phyloP scores from a whole-genome alignment of 371 early-diverging fungal species.

The Apophysomyces trapeziformis region DNA sequence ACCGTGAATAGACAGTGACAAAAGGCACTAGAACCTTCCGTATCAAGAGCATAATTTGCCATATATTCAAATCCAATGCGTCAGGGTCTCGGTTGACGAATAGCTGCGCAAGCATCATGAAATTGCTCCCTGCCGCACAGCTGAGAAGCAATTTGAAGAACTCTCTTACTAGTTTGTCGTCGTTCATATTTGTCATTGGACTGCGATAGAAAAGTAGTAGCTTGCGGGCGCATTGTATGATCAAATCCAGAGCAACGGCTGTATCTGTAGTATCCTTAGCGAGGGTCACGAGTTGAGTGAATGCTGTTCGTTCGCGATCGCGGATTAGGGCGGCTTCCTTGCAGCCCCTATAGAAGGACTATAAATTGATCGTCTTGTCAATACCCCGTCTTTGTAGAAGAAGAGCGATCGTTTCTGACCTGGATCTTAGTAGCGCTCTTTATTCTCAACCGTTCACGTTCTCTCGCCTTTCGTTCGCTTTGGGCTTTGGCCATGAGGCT shows the following conservation, averaged over 20 bases:
- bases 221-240: conserved; percentile 14
- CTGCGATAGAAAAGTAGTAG: not conserved
- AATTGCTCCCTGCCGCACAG: not conserved
- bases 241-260: not conserved
- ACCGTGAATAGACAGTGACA: not conserved
- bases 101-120: not conserved
- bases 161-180: not conserved
- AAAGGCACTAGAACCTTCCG: conserved; percentile 26
- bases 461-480: conserved; percentile 75
- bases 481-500: conserved; percentile 75
- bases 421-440: conserved; percentile 71
- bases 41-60: conserved; percentile 26
- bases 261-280: conserved; percentile 1
- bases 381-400: not conserved
- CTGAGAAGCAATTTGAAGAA: conserved; percentile 5
- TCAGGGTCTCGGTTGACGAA: conserved; percentile 13
- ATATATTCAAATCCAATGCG: conserved; percentile 24
- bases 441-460: conserved; percentile 65
- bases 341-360: conserved; percentile 52
- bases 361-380: not conserved
- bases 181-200: not conserved
- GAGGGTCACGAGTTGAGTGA: conserved; percentile 14
- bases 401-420: conserved; percentile 32
- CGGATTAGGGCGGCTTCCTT: conserved; percentile 25
- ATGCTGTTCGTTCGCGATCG: conserved; percentile 16